phyloP scores from a whole-genome alignment of 768 basidiomycete genomes.

The Suillus variegatus region DNA sequence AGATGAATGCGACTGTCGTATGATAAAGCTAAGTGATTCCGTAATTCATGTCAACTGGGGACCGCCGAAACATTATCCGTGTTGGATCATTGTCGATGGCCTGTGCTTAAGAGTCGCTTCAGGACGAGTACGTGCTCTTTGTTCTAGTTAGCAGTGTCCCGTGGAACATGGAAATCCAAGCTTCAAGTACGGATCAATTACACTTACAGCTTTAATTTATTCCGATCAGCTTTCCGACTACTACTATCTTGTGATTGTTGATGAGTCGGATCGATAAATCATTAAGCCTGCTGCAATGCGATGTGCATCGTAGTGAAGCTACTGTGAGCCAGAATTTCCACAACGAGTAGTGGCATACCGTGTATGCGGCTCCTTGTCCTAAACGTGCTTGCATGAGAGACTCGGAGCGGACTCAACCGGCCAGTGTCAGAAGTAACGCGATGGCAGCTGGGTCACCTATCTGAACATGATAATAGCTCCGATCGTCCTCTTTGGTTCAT shows the following conservation, averaged over 20 bases:
- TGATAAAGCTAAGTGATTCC: not conserved
- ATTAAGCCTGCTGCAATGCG: too few species aligned
- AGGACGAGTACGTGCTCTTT: not conserved
- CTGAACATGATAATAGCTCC: not conserved
- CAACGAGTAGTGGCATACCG: not conserved
- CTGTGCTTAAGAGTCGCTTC: not conserved
- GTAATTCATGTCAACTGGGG: not conserved
- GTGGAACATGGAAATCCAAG: not conserved
- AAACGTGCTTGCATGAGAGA: not conserved
- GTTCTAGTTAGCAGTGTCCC: not conserved
- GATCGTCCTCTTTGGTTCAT: not conserved
- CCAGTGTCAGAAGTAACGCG: not conserved
- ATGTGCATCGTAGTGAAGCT: not conserved
- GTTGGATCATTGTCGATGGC: not conserved
- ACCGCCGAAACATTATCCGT: too few species aligned
- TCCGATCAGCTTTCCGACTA: not conserved
- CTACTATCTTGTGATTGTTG: too few species aligned
- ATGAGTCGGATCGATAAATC: too few species aligned
- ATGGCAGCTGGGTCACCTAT: not conserved
- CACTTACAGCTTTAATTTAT: not conserved
- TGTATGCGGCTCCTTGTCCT: not conserved
- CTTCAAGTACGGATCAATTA: not conserved
- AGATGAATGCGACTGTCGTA: too few species aligned
- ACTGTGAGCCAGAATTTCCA: too few species aligned
- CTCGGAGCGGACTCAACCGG: too few species aligned